A percentile compares a stretch with the other conserved stretches of the same genome.
These are phyloP conservation scores for Ceratocystis lukuohia DNA, from an alignment of 2,329 filamentous ascomycete genomes.

Conservation along the genomic window DNA sequence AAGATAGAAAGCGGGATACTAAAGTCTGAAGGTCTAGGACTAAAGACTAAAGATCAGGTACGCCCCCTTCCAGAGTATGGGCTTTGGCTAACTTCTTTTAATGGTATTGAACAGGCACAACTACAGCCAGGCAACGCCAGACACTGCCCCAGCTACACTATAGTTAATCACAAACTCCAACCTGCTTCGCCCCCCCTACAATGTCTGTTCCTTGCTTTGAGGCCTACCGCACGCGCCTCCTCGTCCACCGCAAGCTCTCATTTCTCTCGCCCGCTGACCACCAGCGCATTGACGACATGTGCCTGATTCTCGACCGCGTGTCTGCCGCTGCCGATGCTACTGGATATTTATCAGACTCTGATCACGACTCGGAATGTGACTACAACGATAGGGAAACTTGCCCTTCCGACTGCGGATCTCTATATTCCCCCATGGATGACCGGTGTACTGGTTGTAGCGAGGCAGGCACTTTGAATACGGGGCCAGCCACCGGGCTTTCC, in stretches of 20 bases:
- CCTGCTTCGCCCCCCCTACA: neutral
- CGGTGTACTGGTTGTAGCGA: neutral
- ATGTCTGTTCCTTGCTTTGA: slow-evolving; percentile 8
- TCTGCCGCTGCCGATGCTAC: neutral
- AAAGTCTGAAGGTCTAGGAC: too few species aligned
- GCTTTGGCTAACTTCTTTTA: neutral
- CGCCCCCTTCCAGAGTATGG: neutral
- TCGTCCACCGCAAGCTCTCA: slow-evolving; percentile 8
- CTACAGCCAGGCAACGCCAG: neutral
- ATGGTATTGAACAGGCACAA: too few species aligned
- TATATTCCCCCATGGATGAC: neutral
- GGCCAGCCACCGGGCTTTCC: neutral
- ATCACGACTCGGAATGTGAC: neutral
- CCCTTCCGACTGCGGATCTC: neutral
- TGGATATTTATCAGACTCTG: neutral
- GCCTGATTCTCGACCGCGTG: slow-evolving; percentile 6
- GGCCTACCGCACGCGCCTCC: slow-evolving; percentile 4
- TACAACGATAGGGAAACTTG: neutral
- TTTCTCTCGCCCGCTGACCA: slow-evolving; percentile 9
- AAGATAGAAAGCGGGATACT: too few species aligned
- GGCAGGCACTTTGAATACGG: neutral
- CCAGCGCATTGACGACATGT: slow-evolving; percentile 13
- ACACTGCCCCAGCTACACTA: neutral
- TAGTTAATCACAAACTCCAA: too few species aligned
- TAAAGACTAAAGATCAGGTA: neutral